Evolutionary conservation across 108 stramenopile species (phyloP), one percentile per base, ranked within the genome.

Genomic region (Nitzschia palea): DNA sequence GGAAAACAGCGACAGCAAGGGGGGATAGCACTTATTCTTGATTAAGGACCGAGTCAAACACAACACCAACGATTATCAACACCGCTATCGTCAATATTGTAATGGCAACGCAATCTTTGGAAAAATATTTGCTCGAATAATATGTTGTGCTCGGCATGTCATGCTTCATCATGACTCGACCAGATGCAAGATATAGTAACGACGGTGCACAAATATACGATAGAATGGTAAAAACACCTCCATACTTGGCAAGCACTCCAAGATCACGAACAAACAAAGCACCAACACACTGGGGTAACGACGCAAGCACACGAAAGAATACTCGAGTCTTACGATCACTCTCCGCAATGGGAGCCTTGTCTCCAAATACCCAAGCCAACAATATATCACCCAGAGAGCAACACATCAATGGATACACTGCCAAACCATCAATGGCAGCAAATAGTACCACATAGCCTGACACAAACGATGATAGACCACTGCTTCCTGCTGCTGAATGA

Each of bases 191-290:
- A 18, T 60, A 60, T n/a, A 60, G 35, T 3, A 60, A 9, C 17
- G 58, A 8, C 9, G 58, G 58, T 20, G 34, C 58, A 4, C 35
- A 32, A 2, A 35, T 29, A 60, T 60, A 60, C 22, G 35, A 37
- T 9, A 60, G 18, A 9, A 60, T 6, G 2, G 58, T 60, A 40
- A 60, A 60, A 18, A 60, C 37, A 8, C 34, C 58, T 37, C 58
- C 58, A 34, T 23, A 37, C 30, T 5, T 32, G 23, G 48, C 48
- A 25, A 69, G 18, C 25, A 32, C 43, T 0, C 55, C 25, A 5
- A 69, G 32, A 32, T 58, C 57, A 22, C 37, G 27, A 14, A 69
- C 55, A 27, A 55, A 31, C 27, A 55, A 18, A 4, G 68, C 68
- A 12, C 55, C 68, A 34, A 69, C 3, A 2, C 27, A 27, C 27